These are phyloP conservation scores for Malus hybrid DNA, from an alignment of 331 rosid genomes.

Conservation along the genomic window DNA sequence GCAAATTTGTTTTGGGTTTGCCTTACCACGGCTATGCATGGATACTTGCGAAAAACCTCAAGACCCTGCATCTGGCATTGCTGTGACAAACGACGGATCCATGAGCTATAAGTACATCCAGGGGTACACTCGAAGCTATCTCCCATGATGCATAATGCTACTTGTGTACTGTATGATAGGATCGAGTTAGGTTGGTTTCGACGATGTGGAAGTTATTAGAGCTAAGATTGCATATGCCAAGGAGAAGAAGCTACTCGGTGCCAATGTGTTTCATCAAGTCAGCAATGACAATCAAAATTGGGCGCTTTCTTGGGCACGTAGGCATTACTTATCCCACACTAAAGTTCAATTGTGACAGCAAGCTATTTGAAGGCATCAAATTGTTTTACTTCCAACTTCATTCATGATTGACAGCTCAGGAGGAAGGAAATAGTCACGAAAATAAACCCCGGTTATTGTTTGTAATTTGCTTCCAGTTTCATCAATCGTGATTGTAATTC, in stretches of 20 bases:
- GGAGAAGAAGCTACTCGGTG: constrained; percentile 50
- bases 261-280: constrained; percentile 30
- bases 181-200: constrained; percentile 43
- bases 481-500: neutral
- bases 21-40: constrained; percentile 61
- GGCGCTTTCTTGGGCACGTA: constrained; percentile 48
- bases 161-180: constrained; percentile 28
- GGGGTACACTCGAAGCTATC: constrained; percentile 17
- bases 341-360: neutral
- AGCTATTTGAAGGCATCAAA: neutral
- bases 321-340: neutral
- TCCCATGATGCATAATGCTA: constrained; percentile 12
- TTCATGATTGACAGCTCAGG: constrained; percentile 20
- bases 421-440: constrained; percentile 6
- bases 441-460: constrained; percentile 2
- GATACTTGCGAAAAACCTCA: constrained; percentile 24
- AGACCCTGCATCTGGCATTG: constrained; percentile 18
- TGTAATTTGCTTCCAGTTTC: constrained; percentile 12
- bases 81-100: constrained; percentile 18
- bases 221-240: constrained; percentile 50
- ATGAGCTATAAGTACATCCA: constrained; percentile 25
- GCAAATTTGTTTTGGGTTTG: constrained; percentile 47
- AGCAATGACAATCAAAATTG: constrained; percentile 35
- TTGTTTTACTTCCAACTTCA: neutral
- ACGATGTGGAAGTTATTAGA: constrained; percentile 42